phyloP scores from a whole-genome alignment of 2,329 filamentous ascomycete genomes.

The Nemania sp. region DNA sequence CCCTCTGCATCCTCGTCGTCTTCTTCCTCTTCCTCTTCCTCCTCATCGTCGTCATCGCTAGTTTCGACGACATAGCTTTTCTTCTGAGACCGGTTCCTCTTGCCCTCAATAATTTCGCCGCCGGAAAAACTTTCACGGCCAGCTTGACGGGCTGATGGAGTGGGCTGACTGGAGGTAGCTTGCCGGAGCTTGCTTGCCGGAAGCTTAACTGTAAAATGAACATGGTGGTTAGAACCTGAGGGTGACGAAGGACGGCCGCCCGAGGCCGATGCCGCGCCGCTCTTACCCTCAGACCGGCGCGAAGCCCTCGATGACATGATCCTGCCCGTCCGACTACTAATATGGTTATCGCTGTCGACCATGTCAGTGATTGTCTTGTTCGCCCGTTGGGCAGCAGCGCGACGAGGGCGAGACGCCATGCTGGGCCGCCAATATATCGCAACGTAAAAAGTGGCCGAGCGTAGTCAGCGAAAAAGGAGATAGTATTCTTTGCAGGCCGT shows the following conservation, averaged over 20 bases:
- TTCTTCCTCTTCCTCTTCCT: slow-evolving; percentile 45
- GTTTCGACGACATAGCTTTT: slow-evolving; percentile 65
- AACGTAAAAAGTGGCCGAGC: neutral
- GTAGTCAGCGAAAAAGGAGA: neutral
- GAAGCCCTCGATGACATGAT: slow-evolving; percentile 54
- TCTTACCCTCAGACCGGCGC: slow-evolving; percentile 53
- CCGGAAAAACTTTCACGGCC: slow-evolving; percentile 46
- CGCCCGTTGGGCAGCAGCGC: slow-evolving; percentile 51
- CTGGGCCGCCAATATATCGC: slow-evolving; percentile 5
- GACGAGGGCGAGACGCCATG: slow-evolving; percentile 43
- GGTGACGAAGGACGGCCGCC: slow-evolving; percentile 52
- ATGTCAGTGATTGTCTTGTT: slow-evolving; percentile 54
- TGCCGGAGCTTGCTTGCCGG: slow-evolving; percentile 56
- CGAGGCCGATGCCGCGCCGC: slow-evolving; percentile 46
- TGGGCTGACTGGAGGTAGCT: slow-evolving; percentile 47
- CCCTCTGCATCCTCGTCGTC: slow-evolving; percentile 46
- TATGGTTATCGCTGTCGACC: slow-evolving; percentile 51
- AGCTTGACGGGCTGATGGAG: slow-evolving; percentile 37
- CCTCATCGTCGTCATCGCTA: slow-evolving; percentile 49
- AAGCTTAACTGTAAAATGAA: slow-evolving; percentile 56
- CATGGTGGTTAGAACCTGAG: slow-evolving; percentile 49
- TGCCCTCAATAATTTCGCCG: slow-evolving; percentile 53
- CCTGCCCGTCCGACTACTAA: slow-evolving; percentile 41
- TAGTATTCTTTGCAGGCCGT: slow-evolving; percentile 1
- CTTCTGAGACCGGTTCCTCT: slow-evolving; percentile 58